Conservation (phyloP, 768 basidiomycete genomes). For the Sistotremastrum suecicum region DNA sequence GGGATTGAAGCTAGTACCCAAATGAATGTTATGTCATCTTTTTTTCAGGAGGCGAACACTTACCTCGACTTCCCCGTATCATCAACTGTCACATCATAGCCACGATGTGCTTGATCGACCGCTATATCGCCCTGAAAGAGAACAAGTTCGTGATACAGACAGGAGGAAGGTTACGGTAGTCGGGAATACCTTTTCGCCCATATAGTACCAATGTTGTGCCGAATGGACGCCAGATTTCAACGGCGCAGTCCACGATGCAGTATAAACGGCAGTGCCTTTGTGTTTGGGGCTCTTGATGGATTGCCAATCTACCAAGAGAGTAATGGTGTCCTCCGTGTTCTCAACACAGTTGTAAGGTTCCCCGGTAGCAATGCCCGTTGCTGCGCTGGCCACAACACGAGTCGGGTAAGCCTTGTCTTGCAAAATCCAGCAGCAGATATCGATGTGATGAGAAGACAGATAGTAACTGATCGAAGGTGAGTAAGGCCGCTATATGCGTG, state of each 20-base stretch:
- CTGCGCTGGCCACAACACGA: constrained; percentile 81
- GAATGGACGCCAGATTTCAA: constrained; percentile 81
- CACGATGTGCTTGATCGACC: constrained; percentile 89
- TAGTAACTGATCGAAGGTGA: constrained; percentile 48
- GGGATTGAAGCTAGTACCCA: constrained; percentile 47
- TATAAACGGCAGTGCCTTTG: constrained; percentile 80
- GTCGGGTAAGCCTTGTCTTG: constrained; percentile 65
- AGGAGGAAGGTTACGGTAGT: neutral
- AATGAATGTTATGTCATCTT: neutral
- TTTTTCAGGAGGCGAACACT: neutral
- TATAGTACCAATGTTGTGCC: constrained; percentile 89
- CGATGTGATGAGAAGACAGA: constrained; percentile 89
- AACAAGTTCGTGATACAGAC: neutral
- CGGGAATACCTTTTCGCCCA: constrained; percentile 66
- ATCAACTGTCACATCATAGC: constrained; percentile 81
- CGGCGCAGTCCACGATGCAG: constrained; percentile 91
- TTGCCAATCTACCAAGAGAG: constrained; percentile 89
- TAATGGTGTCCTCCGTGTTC: constrained; percentile 89
- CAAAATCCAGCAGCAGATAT: constrained; percentile 77
- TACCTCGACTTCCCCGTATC: constrained; percentile 66
- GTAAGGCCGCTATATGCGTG: constrained; percentile 1
- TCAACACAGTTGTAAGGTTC: constrained; percentile 80
- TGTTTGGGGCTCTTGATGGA: constrained; percentile 61
- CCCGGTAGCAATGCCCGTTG: constrained; percentile 80
- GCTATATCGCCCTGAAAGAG: constrained; percentile 66